Conservation (phyloP, 148 eudicot species). For the Camellia japonica region DNA sequence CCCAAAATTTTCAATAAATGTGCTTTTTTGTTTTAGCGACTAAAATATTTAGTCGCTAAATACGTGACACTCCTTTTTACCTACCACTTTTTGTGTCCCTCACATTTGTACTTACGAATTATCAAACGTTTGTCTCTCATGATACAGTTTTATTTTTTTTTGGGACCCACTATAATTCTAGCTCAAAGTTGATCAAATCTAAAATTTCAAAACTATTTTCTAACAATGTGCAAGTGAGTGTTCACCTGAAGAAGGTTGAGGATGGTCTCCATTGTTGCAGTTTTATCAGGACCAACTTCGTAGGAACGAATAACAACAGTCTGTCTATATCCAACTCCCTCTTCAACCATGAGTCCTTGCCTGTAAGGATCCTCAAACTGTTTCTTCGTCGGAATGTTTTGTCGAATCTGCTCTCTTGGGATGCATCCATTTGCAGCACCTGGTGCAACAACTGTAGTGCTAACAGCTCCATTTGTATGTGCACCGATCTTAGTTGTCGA, state of each 20-base stretch:
- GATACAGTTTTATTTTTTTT: too few species aligned
- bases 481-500: slow-evolving; percentile 14
- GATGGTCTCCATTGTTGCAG: slow-evolving; percentile 42
- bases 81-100: too few species aligned
- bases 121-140: too few species aligned
- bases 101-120: too few species aligned
- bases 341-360: slow-evolving; percentile 35
- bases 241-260: slow-evolving; percentile 51
- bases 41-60: too few species aligned
- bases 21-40: too few species aligned
- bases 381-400: slow-evolving; percentile 39
- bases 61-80: too few species aligned
- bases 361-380: slow-evolving; percentile 37
- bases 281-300: slow-evolving; percentile 53
- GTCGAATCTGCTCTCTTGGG: slow-evolving; percentile 19
- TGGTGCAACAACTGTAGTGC: slow-evolving; percentile 5
- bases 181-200: too few species aligned
- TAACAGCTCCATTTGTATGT: slow-evolving; percentile 14
- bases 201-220: too few species aligned
- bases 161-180: too few species aligned
- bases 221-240: neutral
- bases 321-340: slow-evolving; percentile 41
- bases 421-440: slow-evolving; percentile 8
- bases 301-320: slow-evolving; percentile 46
- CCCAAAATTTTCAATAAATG: too few species aligned